phyloP scores from a whole-genome alignment of 495 filamentous ascomycete genomes.

The Penicillium ochrochloron region DNA sequence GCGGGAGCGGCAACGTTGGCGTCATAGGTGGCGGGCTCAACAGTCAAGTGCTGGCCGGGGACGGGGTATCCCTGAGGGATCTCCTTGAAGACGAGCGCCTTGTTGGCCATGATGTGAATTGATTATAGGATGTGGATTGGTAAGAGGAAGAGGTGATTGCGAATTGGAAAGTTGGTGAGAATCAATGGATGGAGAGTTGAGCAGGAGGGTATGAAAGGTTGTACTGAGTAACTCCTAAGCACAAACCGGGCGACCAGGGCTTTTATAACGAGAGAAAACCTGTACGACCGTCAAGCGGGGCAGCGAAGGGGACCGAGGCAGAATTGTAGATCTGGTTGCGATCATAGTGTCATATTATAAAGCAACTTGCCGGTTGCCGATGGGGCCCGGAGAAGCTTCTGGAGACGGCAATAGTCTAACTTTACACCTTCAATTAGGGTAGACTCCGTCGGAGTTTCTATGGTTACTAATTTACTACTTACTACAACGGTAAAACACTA shows the following conservation, averaged over 20 bases:
- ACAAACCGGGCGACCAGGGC: not conserved
- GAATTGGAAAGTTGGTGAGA: slow-evolving; percentile 1
- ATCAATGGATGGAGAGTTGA: not conserved
- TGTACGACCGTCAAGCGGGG: slow-evolving; percentile 24
- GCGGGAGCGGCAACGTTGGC: slow-evolving; percentile 62
- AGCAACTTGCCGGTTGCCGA: slow-evolving; percentile 26
- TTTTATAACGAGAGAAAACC: slow-evolving; percentile 22
- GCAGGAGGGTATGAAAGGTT: slow-evolving; percentile 11
- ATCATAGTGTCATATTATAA: slow-evolving; percentile 25
- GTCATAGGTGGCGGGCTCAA: slow-evolving; percentile 72
- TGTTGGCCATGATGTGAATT: slow-evolving; percentile 59
- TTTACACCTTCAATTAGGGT: not conserved
- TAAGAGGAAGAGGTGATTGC: slow-evolving; percentile 5
- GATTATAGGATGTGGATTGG: slow-evolving; percentile 5
- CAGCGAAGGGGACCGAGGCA: slow-evolving; percentile 27
- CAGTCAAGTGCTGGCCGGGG: slow-evolving; percentile 70
- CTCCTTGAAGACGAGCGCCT: slow-evolving; percentile 77
- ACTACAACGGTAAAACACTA: too few relatives aligned
- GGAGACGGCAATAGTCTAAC: slow-evolving; percentile 29
- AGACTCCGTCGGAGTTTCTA: not conserved
- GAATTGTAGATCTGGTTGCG: not conserved
- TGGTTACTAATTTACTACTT: not conserved
- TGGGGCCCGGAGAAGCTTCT: slow-evolving; percentile 39
- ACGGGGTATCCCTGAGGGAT: slow-evolving; percentile 72
- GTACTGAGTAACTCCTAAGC: not conserved